Evolutionary conservation across 768 basidiomycete species (phyloP).

Genomic region (Clathrus columnatus): DNA sequence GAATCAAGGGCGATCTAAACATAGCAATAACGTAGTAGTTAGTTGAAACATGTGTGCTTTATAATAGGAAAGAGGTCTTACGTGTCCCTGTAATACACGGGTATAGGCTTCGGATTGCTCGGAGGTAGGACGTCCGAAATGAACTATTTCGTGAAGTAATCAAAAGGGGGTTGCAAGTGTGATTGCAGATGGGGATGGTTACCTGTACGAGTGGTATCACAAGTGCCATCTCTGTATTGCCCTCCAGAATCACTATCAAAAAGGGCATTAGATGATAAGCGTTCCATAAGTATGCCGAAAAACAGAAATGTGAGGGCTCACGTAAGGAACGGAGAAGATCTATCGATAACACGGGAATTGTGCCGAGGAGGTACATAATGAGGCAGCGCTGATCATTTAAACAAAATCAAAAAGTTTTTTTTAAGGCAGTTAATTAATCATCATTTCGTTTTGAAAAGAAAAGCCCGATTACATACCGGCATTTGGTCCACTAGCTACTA

Average conservation of each 20-base stretch:
- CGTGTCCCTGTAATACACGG: slow-evolving; percentile 92
- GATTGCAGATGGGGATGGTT: not conserved
- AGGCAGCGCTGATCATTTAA: slow-evolving; percentile 53
- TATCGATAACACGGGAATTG: slow-evolving; percentile 64
- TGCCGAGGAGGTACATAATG: slow-evolving; percentile 79
- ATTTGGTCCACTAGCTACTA: slow-evolving; percentile 83
- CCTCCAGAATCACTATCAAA: slow-evolving; percentile 78
- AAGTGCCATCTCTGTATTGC: slow-evolving; percentile 82
- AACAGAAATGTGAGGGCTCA: slow-evolving; percentile 26
- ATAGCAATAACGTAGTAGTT: slow-evolving; percentile 13
- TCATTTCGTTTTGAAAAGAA: not conserved
- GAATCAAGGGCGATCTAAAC: slow-evolving; percentile 81
- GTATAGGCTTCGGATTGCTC: slow-evolving; percentile 90
- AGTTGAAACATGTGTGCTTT: slow-evolving; percentile 13
- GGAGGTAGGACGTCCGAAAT: slow-evolving; percentile 81
- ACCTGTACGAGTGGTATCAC: slow-evolving; percentile 37
- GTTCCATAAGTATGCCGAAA: too few species aligned
- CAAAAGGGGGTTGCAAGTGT: slow-evolving; percentile 25
- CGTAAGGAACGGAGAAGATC: slow-evolving; percentile 83
- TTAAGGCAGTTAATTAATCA: not conserved
- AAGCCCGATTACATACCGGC: slow-evolving; percentile 39
- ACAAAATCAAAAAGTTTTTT: not conserved
- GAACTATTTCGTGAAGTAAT: slow-evolving; percentile 73
- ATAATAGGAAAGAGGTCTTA: slow-evolving; percentile 34
- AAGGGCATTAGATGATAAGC: slow-evolving; percentile 2